phyloP scores from a whole-genome alignment of 2,329 filamentous ascomycete species.

The Lojkania enalia region DNA sequence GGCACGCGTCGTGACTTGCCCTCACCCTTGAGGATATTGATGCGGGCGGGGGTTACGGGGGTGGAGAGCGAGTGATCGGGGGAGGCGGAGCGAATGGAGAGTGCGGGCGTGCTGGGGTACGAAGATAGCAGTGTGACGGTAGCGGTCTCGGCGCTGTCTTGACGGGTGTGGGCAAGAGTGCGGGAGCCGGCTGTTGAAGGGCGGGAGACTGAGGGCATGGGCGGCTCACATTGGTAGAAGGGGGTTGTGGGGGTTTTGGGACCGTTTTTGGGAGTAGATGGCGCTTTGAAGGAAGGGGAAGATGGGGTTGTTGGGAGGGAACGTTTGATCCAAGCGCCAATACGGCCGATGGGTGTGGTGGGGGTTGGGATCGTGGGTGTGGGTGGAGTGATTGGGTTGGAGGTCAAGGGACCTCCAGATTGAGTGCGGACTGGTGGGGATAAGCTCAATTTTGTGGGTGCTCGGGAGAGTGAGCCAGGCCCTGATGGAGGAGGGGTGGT shows the following conservation, averaged over 20 bases:
- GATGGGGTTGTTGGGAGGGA: slow-evolving; percentile 27
- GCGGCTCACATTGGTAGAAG: slow-evolving; percentile 37
- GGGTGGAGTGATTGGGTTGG: slow-evolving; percentile 42
- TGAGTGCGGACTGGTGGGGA: slow-evolving; percentile 22
- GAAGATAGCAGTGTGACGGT: slow-evolving; percentile 31
- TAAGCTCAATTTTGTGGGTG: slow-evolving; percentile 30
- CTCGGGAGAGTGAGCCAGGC: slow-evolving; percentile 12
- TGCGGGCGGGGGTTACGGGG: slow-evolving; percentile 15
- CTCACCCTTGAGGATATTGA: slow-evolving; percentile 22
- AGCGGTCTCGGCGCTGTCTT: slow-evolving; percentile 31
- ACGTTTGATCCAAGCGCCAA: slow-evolving; percentile 42
- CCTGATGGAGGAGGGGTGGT: slow-evolving; percentile 17
- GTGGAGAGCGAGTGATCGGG: slow-evolving; percentile 7
- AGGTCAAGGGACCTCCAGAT: slow-evolving; percentile 34
- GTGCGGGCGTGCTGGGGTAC: slow-evolving; percentile 23
- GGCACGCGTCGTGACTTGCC: slow-evolving; percentile 34
- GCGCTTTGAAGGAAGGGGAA: slow-evolving; percentile 6
- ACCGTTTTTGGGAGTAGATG: slow-evolving; percentile 8
- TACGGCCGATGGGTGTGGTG: slow-evolving; percentile 37
- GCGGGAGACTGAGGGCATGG: slow-evolving; percentile 17
- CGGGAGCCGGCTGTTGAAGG: slow-evolving; percentile 27
- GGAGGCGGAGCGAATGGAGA: slow-evolving; percentile 16
- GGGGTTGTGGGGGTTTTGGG: slow-evolving; percentile 12
- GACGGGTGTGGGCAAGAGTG: slow-evolving; percentile 31
- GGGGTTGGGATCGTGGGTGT: slow-evolving; percentile 33